Percentiles rank a stretch among this genome's conserved stretches.
These are phyloP conservation scores for Lichtheimia ornata DNA, from an alignment of 371 early-diverging fungal genomes.

Conservation along the genomic window DNA sequence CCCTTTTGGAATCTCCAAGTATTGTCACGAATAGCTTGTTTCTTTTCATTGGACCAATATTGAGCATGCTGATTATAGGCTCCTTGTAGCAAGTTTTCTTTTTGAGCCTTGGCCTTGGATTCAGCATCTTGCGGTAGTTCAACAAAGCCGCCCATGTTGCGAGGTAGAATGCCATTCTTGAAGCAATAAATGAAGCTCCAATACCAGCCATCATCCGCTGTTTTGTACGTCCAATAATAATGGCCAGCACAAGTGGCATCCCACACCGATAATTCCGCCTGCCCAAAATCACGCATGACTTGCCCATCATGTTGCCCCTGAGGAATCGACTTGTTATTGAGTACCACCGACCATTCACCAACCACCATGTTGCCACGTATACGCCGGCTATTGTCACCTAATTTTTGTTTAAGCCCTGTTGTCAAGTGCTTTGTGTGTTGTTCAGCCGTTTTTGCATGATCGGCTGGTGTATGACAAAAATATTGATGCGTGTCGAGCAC, in stretches of 20 bases:
- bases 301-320: constrained; percentile 18
- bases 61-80: constrained; percentile 11
- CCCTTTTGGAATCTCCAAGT: constrained; percentile 24
- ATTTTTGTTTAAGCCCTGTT: constrained; percentile 10
- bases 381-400: not conserved
- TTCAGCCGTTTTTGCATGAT: constrained; percentile 23
- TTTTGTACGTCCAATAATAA: constrained; percentile 36
- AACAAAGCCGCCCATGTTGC: constrained; percentile 5
- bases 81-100: not conserved
- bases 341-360: constrained; percentile 34
- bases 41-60: constrained; percentile 10
- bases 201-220: constrained; percentile 29
- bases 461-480: constrained; percentile 28
- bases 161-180: constrained; percentile 14
- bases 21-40: constrained; percentile 3
- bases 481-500: constrained; percentile 35
- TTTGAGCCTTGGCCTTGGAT: not conserved
- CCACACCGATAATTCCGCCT: constrained; percentile 16
- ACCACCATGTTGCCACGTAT: constrained; percentile 28
- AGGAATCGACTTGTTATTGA: constrained; percentile 23
- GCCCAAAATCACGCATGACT: constrained; percentile 25
- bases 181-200: constrained; percentile 36
- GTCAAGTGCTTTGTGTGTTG: constrained; percentile 19
- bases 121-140: not conserved
- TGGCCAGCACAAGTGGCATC: constrained; percentile 23